A percentile compares a stretch with the other conserved stretches of the same genome.
Conservation (phyloP, 2,329 filamentous ascomycete species). For the Cladophialophora immunda region DNA sequence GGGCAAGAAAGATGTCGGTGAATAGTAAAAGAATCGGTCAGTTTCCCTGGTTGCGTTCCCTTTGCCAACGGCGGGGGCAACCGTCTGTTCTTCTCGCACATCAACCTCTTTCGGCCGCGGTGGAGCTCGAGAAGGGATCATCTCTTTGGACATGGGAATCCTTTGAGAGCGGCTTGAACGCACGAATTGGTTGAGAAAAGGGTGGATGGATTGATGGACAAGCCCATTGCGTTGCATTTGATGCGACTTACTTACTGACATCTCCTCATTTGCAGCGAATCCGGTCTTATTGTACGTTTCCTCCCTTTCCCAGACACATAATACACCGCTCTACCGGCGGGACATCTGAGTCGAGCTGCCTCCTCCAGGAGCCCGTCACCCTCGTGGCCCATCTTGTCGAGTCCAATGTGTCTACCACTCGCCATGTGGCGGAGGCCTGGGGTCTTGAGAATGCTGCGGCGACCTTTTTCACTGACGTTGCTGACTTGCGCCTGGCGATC, state of each 20-base stretch:
- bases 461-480: not conserved
- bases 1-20: not conserved
- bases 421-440: too few species aligned
- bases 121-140: too few species aligned
- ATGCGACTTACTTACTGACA: not conserved
- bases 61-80: not conserved
- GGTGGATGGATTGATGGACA: not conserved
- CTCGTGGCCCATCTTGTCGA: too few species aligned
- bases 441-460: too few species aligned
- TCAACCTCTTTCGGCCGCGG: too few species aligned
- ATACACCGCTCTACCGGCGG: too few species aligned
- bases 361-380: too few species aligned
- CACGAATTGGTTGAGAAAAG: not conserved
- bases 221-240: not conserved
- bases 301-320: not conserved
- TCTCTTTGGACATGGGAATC: too few species aligned
- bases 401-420: too few species aligned
- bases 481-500: not conserved
- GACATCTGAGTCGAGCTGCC: too few species aligned
- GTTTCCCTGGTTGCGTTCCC: not conserved
- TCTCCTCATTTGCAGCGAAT: slow-evolving; percentile 47
- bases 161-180: too few species aligned
- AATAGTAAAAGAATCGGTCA: slow-evolving; percentile 3
- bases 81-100: too few species aligned
- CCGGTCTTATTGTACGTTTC: slow-evolving; percentile 56